Evolutionary conservation across 768 basidiomycete species (phyloP).

Genomic region (Naganishia vaughanmartiniae): DNA sequence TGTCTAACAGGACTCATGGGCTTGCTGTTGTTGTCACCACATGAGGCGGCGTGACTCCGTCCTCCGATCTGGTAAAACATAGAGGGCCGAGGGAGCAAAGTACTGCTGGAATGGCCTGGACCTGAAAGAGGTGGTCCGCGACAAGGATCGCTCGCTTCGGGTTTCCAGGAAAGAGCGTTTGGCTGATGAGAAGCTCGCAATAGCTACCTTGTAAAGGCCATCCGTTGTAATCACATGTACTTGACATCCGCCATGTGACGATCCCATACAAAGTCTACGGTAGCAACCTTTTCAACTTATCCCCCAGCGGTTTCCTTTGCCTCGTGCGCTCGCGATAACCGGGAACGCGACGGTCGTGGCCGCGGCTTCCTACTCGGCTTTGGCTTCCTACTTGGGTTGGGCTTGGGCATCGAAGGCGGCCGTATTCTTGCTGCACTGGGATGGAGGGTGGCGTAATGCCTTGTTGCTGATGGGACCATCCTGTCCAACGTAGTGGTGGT

Average conservation of each 20-base stretch:
- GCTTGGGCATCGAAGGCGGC: constrained; percentile 21
- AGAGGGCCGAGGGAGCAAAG: not conserved
- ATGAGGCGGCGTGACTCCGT: not conserved
- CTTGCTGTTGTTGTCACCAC: not conserved
- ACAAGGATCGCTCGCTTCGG: not conserved
- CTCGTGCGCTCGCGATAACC: not conserved
- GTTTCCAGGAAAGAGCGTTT: not conserved
- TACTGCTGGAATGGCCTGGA: not conserved
- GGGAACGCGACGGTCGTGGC: constrained; percentile 11
- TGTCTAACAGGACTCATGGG: not conserved
- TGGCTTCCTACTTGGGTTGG: constrained; percentile 17
- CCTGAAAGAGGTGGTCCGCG: not conserved
- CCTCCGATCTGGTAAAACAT: not conserved
- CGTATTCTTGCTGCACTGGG: constrained; percentile 14
- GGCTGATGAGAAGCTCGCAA: not conserved
- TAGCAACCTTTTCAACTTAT: not conserved
- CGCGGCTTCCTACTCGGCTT: constrained; percentile 8
- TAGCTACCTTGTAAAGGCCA: not conserved
- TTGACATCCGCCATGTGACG: not conserved
- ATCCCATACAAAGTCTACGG: not conserved
- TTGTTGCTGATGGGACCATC: not conserved
- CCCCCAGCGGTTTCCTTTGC: not conserved
- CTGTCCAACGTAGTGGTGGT: too few species aligned
- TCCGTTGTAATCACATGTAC: not conserved
- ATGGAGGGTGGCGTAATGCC: not conserved